These are phyloP conservation scores for Dryadomyces quercivorus DNA, from an alignment of 2,329 filamentous ascomycete species.

Conservation along the genomic window DNA sequence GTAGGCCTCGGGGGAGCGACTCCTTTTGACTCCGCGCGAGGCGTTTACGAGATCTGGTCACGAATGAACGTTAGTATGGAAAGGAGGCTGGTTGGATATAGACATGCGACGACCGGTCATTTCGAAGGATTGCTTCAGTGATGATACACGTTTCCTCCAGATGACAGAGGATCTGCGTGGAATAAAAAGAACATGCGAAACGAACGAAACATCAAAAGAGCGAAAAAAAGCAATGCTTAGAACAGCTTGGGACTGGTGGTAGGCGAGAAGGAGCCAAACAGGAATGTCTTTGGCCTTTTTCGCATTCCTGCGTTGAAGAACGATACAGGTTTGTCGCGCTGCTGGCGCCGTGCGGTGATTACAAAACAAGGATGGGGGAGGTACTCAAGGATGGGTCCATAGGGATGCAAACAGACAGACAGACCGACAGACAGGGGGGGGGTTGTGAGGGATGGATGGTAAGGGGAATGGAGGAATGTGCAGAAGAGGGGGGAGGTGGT, in stretches of 20 bases:
- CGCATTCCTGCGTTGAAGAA: not conserved
- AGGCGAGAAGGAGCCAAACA: not conserved
- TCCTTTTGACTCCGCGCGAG: slow-evolving; percentile 62
- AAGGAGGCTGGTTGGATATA: slow-evolving; percentile 14
- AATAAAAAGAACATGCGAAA: not conserved
- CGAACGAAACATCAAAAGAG: not conserved
- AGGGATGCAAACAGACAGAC: not conserved
- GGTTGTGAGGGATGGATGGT: not conserved
- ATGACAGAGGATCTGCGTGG: not conserved
- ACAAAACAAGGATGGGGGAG: not conserved
- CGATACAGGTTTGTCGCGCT: not conserved
- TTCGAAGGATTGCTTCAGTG: not conserved
- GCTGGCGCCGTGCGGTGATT: not conserved
- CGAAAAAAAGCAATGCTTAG: not conserved
- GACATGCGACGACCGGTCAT: slow-evolving; percentile 12
- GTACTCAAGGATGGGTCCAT: not conserved
- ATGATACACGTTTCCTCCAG: not conserved
- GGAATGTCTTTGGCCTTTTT: not conserved
- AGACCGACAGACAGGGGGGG: not conserved
- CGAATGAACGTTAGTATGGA: slow-evolving; percentile 2
- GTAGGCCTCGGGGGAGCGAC: slow-evolving; percentile 60
- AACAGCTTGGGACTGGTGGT: not conserved
- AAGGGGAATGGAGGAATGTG: not conserved
- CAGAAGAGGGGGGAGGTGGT: not conserved
- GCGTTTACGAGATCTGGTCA: slow-evolving; percentile 15